Evolutionary conservation across 2,329 filamentous ascomycete genomes (phyloP).

Genomic region (Colletotrichum siamense): DNA sequence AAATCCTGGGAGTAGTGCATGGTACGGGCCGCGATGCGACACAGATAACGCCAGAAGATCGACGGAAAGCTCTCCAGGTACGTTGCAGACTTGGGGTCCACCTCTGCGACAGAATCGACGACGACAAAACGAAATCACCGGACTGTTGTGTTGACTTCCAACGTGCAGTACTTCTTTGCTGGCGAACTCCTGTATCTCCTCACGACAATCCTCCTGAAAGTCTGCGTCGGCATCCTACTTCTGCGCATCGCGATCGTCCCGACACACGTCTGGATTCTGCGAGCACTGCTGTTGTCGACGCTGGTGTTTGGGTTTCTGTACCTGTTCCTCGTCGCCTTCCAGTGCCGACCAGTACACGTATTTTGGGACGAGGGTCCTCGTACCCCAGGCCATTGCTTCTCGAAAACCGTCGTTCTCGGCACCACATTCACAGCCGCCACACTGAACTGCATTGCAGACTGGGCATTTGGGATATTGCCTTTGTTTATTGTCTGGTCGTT

Average conservation of each 20-base stretch:
- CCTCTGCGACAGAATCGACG: not conserved
- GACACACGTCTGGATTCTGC: slow-evolving; percentile 38
- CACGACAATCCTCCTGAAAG: slow-evolving; percentile 31
- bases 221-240: slow-evolving; percentile 46
- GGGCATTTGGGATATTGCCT: slow-evolving; percentile 42
- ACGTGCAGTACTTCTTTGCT: slow-evolving; percentile 37
- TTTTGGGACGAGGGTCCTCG: slow-evolving; percentile 38
- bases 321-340: slow-evolving; percentile 44
- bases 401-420: slow-evolving; percentile 26
- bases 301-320: slow-evolving; percentile 39
- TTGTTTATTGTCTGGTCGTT: slow-evolving; percentile 45
- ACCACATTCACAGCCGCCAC: slow-evolving; percentile 42
- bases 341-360: slow-evolving; percentile 40
- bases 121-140: not conserved
- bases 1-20: slow-evolving; percentile 26
- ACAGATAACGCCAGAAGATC: slow-evolving; percentile 19
- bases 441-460: slow-evolving; percentile 41
- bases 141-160: not conserved
- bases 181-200: slow-evolving; percentile 44
- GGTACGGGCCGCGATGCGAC: slow-evolving; percentile 27
- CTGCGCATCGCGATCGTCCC: slow-evolving; percentile 42
- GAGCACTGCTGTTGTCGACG: slow-evolving; percentile 36
- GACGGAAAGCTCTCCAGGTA: slow-evolving; percentile 32
- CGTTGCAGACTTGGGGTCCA: not conserved
- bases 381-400: slow-evolving; percentile 33